Conservation (phyloP, 1,284 basidiomycete genomes). For the Puccinia horiana region DNA sequence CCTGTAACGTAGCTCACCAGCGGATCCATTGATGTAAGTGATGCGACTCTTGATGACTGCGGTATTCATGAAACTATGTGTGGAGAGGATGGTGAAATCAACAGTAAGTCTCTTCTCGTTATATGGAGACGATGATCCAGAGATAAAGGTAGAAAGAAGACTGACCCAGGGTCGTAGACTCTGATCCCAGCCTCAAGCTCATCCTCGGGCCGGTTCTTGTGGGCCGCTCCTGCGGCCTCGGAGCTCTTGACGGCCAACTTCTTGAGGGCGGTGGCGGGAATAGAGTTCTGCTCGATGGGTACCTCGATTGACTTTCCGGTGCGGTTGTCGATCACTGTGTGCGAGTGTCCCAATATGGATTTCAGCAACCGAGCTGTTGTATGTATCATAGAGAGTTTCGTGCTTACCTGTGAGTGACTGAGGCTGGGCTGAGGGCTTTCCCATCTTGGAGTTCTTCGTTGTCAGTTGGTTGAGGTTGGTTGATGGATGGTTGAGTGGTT, state of each 20-base stretch:
- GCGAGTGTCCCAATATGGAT: not conserved
- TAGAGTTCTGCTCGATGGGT: slow-evolving; percentile 63
- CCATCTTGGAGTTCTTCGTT: slow-evolving; percentile 55
- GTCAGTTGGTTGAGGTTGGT: too few species aligned
- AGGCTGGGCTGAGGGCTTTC: not conserved
- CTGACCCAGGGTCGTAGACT: slow-evolving; percentile 60
- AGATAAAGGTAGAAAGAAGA: slow-evolving; percentile 65
- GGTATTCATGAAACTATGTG: slow-evolving; percentile 76
- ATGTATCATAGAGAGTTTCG: not conserved
- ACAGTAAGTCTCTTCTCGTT: not conserved
- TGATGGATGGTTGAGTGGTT: too few species aligned
- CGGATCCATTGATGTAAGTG: slow-evolving; percentile 83
- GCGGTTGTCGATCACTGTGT: slow-evolving; percentile 74
- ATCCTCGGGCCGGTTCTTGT: slow-evolving; percentile 67
- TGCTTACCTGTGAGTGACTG: not conserved
- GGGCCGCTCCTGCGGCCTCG: slow-evolving; percentile 58
- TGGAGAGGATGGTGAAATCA: not conserved
- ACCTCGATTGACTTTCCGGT: slow-evolving; percentile 75
- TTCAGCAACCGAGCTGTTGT: not conserved
- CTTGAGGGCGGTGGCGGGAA: slow-evolving; percentile 79
- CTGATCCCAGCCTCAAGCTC: slow-evolving; percentile 61
- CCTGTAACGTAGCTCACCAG: slow-evolving; percentile 64
- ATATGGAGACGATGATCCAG: not conserved
- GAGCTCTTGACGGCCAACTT: slow-evolving; percentile 65
- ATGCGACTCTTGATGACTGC: slow-evolving; percentile 77